phyloP scores from a whole-genome alignment of 257 asterid genomes.

The Penstemon barbatus region DNA sequence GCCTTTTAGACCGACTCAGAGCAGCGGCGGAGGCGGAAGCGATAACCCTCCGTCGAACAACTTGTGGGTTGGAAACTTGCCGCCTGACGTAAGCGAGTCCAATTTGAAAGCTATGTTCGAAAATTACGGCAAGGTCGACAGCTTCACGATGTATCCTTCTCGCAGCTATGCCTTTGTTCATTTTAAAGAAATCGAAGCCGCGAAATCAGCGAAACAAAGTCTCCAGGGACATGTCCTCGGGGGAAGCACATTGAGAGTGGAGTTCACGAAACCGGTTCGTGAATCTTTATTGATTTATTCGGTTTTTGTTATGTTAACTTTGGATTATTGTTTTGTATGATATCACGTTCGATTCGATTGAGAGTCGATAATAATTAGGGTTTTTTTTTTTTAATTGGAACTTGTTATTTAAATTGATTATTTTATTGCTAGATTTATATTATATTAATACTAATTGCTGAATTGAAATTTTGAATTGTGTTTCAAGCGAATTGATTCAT shows the following conservation, averaged over 20 bases:
- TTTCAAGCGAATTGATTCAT: neutral
- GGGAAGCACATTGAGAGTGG: constrained; percentile 65
- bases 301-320: constrained; percentile 24
- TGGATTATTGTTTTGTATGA: constrained; percentile 12
- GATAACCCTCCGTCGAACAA: constrained; percentile 74
- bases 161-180: constrained; percentile 80
- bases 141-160: constrained; percentile 64
- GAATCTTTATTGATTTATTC: constrained; percentile 27
- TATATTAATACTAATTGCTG: neutral
- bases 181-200: constrained; percentile 62
- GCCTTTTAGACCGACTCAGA: constrained; percentile 26
- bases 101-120: constrained; percentile 63
- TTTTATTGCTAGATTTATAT: neutral
- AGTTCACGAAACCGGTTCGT: constrained; percentile 98
- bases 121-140: constrained; percentile 63
- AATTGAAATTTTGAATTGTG: neutral
- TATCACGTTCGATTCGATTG: constrained; percentile 16
- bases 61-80: constrained; percentile 83
- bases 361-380: constrained; percentile 16
- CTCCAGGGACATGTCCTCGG: constrained; percentile 72
- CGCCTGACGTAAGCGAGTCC: constrained; percentile 63
- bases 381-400: constrained; percentile 19
- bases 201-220: constrained; percentile 67
- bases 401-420: neutral
- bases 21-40: constrained; percentile 35